Evolutionary conservation across 306 rosid genomes (phyloP), one percentile per base, ranked within the genome.

Genomic region (Vigna mungo): DNA sequence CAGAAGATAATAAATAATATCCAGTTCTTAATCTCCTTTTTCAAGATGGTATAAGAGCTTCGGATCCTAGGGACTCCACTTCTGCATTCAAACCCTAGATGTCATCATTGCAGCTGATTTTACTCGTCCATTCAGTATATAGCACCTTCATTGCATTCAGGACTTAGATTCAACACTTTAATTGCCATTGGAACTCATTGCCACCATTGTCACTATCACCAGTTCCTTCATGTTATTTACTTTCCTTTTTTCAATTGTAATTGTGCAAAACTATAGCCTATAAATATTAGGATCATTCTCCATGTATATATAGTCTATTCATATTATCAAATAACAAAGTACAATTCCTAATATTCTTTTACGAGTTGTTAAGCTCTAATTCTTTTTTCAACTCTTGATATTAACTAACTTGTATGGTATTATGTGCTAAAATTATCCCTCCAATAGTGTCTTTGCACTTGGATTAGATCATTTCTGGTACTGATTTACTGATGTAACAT

Each of bases 401-500:
- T 69, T 69, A 46, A 72, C 46, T 7, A 62, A 18, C 66, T 52
- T 68, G 7, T 55, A 69, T 56, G 17, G 13, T 74, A 23, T 67
- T 49, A 13, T 21, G 56, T n/a, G 65, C 36, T 9, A 23, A 62
- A 58, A 56, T 39, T 44, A 70, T 82, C 48, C 71, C 67, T 55
- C 13, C 48, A 44, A 1, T 70, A 52, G 43, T 60, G 30, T 36
- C 69, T 20, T 49, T 39, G 54, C 62, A 46, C 46, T 64, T 60
- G 49, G 27, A 64, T 73, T 75, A 74, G 54, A 18, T 49, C 47
- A 56, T 8, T 25, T 80, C 75, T 70, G 72, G 41, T 68, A 75
- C 85, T 87, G 72, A 88, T 66, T 52, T 72, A 76, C 86, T 90
- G 73, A 90, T 80, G 61, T 76, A 71, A 84, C 41, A 23, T 80